phyloP scores from a whole-genome alignment of 2,329 filamentous ascomycete species.

The Fusarium musae region DNA sequence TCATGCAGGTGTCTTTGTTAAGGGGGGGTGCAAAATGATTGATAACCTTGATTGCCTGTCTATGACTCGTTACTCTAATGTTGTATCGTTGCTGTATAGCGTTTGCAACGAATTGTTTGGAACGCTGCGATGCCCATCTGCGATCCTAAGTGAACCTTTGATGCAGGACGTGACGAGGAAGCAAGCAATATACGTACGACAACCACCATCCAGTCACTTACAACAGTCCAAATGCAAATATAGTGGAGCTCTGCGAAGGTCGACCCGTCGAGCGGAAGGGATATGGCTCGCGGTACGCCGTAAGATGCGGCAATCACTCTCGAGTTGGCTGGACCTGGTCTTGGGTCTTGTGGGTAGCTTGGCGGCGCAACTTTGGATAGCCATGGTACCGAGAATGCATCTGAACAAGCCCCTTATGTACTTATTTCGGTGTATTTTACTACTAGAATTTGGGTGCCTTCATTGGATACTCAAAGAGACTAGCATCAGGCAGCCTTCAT shows the following conservation, averaged over 20 bases:
- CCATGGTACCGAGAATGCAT: constrained; percentile 31
- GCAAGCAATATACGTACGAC: background rate
- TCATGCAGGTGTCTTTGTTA: constrained; percentile 43
- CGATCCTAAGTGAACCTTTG: constrained; percentile 6
- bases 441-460: constrained; percentile 30
- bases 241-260: constrained; percentile 19
- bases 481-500: constrained; percentile 13
- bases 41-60: constrained; percentile 10
- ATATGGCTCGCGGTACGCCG: constrained; percentile 23
- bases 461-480: constrained; percentile 29
- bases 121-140: background rate
- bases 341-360: constrained; percentile 29
- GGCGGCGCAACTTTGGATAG: constrained; percentile 24
- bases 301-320: constrained; percentile 27
- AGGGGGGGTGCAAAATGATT: constrained; percentile 22
- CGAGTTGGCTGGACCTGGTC: constrained; percentile 19
- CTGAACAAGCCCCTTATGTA: background rate
- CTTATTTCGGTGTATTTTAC: constrained; percentile 23
- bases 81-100: background rate
- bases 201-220: background rate
- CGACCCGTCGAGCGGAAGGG: constrained; percentile 19
- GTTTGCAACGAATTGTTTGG: background rate
- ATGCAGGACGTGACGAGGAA: background rate
- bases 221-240: background rate
- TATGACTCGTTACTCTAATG: constrained; percentile 29